phyloP scores from a whole-genome alignment of 306 rosid species.

The Quercus gilva region DNA sequence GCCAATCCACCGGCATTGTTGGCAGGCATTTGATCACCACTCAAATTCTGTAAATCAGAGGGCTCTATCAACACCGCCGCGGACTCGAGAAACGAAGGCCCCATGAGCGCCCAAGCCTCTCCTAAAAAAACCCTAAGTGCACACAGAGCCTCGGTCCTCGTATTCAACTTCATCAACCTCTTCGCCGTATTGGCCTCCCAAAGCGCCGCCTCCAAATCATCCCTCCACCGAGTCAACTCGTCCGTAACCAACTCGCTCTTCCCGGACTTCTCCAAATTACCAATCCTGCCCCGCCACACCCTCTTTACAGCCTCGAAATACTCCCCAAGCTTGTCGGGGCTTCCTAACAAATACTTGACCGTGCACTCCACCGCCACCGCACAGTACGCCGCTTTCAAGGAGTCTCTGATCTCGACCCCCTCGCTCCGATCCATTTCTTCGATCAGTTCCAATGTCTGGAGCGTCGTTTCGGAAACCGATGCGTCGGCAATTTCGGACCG shows the following conservation, averaged over 20 bases:
- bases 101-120: constrained; percentile 59
- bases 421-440: constrained; percentile 37
- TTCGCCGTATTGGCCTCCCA: constrained; percentile 37
- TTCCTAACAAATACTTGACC: constrained; percentile 41
- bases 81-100: constrained; percentile 48
- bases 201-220: constrained; percentile 56
- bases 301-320: constrained; percentile 44
- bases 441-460: constrained; percentile 48
- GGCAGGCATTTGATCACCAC: neutral
- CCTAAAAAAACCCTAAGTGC: constrained; percentile 39
- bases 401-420: constrained; percentile 10
- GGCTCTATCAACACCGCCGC: constrained; percentile 16
- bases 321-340: constrained; percentile 28
- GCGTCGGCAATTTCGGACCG: constrained; percentile 36
- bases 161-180: constrained; percentile 45
- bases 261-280: constrained; percentile 16
- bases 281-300: constrained; percentile 64
- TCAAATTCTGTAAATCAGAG: neutral
- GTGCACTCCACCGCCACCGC: constrained; percentile 78
- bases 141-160: constrained; percentile 47
- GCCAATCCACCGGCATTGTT: neutral
- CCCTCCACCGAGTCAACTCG: constrained; percentile 45
- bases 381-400: constrained; percentile 58
- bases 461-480: constrained; percentile 37
- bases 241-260: constrained; percentile 28